Evolutionary conservation across 257 asterid genomes (phyloP), one percentile per base, ranked within the genome.

Genomic region (Eustoma russellianum): DNA sequence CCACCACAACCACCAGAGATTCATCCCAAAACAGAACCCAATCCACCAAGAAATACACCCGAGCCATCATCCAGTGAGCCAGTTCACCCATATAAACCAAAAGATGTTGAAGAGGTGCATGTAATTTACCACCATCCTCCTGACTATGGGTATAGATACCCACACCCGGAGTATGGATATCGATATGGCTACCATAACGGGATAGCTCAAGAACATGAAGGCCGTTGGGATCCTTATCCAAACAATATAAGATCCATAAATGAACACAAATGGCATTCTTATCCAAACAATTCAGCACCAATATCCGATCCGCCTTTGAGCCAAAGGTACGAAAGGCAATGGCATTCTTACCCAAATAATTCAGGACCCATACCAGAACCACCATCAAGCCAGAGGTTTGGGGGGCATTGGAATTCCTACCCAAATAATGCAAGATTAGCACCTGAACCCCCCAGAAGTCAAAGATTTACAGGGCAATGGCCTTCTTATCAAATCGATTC

Each of bases 121-220:
- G 85, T 82, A 5, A 63, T 80, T 55, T 55, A 88, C 52, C 91
- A 80, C 57, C 76, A 82, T 47, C 85, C 90, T 48, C 88, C 95
- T 5, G 86, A 77, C 48, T 65, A 74, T n/a, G 77, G 83, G 41
- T 64, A 71, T 38, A 45, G 74, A 56, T 64, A 38, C 43, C 43
- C 43, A 38, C 85, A 88, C 51, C 88, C 95, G 5, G 86, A 77
- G 46, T 65, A 74, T n/a, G 75, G 83, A 41, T 64, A 71, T 34
- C 41, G 74, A 56, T 64, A 74, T 38, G 68, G 61, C 19, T 66
- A 41, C 63, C 19, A 62, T 58, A 79, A 62, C 51, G 56, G 60
- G 62, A 41, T 60, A 46, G 73, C 59, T 38, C 43, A 8, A 2
- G 12, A 11, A 11, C 11, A 38, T 38, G 43, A 10, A 38, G 43